Evolutionary conservation across 192 early-diverging fungal species (phyloP).

Genomic region (Backusella parvicylindrica): DNA sequence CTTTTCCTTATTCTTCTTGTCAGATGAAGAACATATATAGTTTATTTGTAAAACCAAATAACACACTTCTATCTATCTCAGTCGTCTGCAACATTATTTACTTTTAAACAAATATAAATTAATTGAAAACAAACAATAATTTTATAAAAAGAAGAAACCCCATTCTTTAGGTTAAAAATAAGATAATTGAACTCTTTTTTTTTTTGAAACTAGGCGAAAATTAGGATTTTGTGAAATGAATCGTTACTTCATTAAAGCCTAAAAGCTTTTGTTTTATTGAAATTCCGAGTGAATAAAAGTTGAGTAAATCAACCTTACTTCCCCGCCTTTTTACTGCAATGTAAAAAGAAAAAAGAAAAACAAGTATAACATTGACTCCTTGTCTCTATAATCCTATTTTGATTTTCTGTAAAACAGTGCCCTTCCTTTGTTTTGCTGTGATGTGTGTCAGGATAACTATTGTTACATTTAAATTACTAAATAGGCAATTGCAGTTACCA

Average conservation of each 20-base stretch:
- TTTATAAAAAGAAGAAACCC: background rate
- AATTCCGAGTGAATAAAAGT: background rate
- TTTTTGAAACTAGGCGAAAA: background rate
- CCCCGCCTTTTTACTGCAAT: background rate
- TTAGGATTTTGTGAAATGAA: background rate
- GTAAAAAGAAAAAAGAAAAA: background rate
- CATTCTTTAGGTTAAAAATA: background rate
- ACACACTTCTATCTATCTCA: background rate
- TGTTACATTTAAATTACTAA: no score
- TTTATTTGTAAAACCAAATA: background rate
- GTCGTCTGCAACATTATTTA: background rate
- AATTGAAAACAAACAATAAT: background rate
- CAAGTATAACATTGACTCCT: no score
- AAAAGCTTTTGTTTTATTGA: background rate
- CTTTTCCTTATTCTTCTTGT: background rate
- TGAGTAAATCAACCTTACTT: no score
- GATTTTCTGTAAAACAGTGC: no score
- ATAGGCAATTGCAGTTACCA: no score
- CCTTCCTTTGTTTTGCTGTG: no score
- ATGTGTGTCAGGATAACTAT: no score
- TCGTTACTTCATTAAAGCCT: background rate
- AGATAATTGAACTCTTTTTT: background rate
- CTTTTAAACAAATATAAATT: background rate
- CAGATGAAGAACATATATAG: background rate
- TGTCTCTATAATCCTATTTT: no score